Base-by-base conservation (phyloP, 139 green algal species). In the Pleodorina starrii region DNA sequence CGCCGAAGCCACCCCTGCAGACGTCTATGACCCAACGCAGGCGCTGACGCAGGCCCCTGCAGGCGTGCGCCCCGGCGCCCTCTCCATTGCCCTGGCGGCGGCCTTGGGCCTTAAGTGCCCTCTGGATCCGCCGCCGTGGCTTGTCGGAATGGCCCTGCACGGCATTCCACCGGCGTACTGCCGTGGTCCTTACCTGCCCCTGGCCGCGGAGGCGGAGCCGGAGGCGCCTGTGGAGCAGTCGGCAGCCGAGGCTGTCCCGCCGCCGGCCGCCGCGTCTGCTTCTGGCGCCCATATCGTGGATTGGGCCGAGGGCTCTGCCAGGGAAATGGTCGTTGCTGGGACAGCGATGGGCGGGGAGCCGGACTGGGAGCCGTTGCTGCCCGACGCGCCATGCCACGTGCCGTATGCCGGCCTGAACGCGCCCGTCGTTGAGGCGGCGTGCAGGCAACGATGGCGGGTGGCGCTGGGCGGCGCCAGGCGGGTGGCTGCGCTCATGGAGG, bases 101-200 rank as follows among this genome's bases (percentile, higher is more conserved):
- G 78, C 78, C 3, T 60, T 85, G 78, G 54, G 11, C 5, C 35
- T 85, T 5, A 25, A 29, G 0, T 85, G 48, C 27, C 78, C 51
- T 3, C 54, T 72, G 78, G 51, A 85, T 40, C 78, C 78, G 21
- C 78, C 78, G 38, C 78, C 78, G 0, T 85, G 78, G 78, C 51
- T 85, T 17, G 14, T 60, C 14, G 10, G 5, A 0, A 85, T 85
- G 78, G 51, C 78, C 9, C 0, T 72, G 51, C 35, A 85, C 78
- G 78, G 78, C 32, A 35, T 85, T 10, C 78, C 78, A 21, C 78
- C 78, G 50, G 38, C 50, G 21, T 85, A 85, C 54, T 40, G 36
- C 11, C 32, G 54, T 35, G n/a, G 14, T 10, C 46, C 48, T 19
- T 73, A 73, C 19, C 16, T 40, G 32, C 63, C 63, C 11, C 48